Percentiles rank a stretch among this genome's conserved stretches.
These are phyloP conservation scores for Cyberlindnera bimundalis DNA, from an alignment of 805 yeast genomes.

Conservation along the genomic window DNA sequence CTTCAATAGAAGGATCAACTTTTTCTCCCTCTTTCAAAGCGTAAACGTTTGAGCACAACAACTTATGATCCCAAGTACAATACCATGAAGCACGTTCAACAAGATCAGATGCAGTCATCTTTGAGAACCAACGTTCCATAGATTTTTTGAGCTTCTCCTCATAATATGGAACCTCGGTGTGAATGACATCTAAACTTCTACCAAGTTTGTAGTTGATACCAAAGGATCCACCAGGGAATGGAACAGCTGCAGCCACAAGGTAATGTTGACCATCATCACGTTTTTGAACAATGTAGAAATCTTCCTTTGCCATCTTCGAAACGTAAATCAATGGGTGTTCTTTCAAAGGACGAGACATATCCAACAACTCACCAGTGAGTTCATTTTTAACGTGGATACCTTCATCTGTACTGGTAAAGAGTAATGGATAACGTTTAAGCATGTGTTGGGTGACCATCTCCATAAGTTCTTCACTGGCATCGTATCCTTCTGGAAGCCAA, in stretches of 20 bases:
- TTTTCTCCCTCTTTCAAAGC: conserved; percentile 43
- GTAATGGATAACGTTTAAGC: conserved; percentile 57
- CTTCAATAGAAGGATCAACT: conserved; percentile 41
- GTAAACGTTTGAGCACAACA: conserved; percentile 54
- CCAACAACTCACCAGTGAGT: conserved; percentile 58
- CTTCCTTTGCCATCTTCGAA: conserved; percentile 72
- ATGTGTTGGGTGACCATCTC: conserved; percentile 58
- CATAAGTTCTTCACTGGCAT: conserved; percentile 61
- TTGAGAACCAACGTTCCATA: conserved; percentile 70
- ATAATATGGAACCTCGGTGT: conserved; percentile 67
- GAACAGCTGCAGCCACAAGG: conserved; percentile 70
- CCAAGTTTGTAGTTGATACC: conserved; percentile 61
- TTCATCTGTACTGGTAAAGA: conserved; percentile 48
- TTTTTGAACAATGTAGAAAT: conserved; percentile 61
- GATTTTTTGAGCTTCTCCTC: conserved; percentile 59
- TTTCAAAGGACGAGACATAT: conserved; percentile 55
- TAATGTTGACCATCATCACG: conserved; percentile 57
- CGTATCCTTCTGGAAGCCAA: conserved; percentile 63
- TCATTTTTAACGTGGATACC: conserved; percentile 57
- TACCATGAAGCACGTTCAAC: conserved; percentile 78
- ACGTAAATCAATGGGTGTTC: conserved; percentile 62
- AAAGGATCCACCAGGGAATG: conserved; percentile 77
- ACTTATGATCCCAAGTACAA: conserved; percentile 68
- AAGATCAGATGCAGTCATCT: conserved; percentile 56
- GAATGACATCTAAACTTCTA: conserved; percentile 58